Evolutionary conservation across 2,329 filamentous ascomycete genomes (phyloP).

Genomic region (Trichoderma lentiforme): DNA sequence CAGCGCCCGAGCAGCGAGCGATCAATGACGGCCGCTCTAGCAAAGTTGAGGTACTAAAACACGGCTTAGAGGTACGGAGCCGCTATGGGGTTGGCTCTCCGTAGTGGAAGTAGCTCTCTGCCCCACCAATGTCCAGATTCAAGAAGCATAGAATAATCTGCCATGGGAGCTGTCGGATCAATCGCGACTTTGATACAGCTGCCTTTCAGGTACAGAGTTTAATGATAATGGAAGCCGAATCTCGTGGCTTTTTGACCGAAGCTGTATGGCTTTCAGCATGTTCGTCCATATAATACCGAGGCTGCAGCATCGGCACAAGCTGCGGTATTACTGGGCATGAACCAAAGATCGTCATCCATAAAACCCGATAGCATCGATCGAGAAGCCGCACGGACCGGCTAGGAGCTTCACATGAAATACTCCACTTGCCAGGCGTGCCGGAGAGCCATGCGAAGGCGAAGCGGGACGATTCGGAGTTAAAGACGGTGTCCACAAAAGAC

Average conservation of each 20-base stretch:
- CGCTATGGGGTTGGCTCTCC: neutral
- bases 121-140: constrained; percentile 10
- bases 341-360: neutral
- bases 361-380: constrained; percentile 4
- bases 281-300: neutral
- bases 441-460: neutral
- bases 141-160: neutral
- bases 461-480: constrained; percentile 1
- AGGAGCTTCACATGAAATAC: neutral
- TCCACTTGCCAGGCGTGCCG: constrained; percentile 8
- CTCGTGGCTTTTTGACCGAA: neutral
- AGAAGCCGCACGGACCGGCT: constrained; percentile 3
- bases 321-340: neutral
- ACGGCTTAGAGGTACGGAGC: neutral
- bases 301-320: neutral
- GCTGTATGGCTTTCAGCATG: neutral
- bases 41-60: neutral
- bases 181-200: neutral
- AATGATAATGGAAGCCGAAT: neutral
- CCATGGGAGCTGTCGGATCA: neutral
- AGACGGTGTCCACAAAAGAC: neutral
- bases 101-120: neutral
- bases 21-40: neutral
- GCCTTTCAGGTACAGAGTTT: neutral
- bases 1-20: neutral